Evolutionary conservation across 2,329 filamentous ascomycete genomes (phyloP).

Genomic region (Paramyrothecium sp.): DNA sequence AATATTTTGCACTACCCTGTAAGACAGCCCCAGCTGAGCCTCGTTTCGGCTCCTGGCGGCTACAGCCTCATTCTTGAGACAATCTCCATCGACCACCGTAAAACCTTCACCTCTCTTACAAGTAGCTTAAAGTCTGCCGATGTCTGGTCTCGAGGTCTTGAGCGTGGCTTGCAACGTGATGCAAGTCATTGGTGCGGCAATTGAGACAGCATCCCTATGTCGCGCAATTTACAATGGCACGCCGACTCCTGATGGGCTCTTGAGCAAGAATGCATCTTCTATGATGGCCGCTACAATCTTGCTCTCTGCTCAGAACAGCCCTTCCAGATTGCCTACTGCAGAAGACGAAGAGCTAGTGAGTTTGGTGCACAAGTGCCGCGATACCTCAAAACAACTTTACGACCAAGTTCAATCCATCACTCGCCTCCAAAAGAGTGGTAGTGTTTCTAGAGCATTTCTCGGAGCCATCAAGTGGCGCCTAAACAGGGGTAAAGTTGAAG

Average conservation of each 20-base stretch:
- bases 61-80: too few species aligned
- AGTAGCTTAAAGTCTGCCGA: too few species aligned
- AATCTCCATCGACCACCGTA: too few species aligned
- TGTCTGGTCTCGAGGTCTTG: background rate
- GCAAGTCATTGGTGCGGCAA: conserved; percentile 10
- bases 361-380: background rate
- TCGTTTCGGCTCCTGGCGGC: too few species aligned
- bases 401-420: background rate
- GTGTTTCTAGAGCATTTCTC: background rate
- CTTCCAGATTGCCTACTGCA: background rate
- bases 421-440: background rate
- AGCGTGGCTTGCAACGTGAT: conserved; percentile 8
- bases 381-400: background rate
- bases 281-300: background rate
- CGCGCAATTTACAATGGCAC: conserved; percentile 7
- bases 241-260: background rate
- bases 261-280: background rate
- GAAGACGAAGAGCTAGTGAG: conserved; percentile 1
- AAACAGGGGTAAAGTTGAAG: conserved; percentile 7
- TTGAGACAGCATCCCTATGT: background rate
- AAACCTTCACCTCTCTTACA: too few species aligned
- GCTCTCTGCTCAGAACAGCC: background rate
- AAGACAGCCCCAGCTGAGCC: too few species aligned
- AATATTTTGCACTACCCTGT: too few species aligned
- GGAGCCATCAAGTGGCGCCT: background rate